phyloP scores from a whole-genome alignment of 2,329 filamentous ascomycete species.

The Exserohilum rostratum region DNA sequence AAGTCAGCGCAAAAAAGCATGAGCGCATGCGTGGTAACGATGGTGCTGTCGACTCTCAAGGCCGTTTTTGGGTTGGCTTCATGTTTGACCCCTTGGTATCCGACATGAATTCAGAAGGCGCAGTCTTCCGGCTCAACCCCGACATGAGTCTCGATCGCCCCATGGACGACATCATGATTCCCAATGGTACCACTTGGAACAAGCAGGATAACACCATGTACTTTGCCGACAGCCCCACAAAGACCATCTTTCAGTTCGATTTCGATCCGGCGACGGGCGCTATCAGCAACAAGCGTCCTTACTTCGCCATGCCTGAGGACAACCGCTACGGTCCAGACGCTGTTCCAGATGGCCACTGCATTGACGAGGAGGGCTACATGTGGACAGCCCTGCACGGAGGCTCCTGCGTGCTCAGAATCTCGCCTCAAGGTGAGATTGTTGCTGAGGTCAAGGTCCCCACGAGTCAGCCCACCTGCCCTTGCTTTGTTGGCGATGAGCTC shows the following conservation, averaged over 20 bases:
- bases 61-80: slow-evolving; percentile 82
- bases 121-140: slow-evolving; percentile 73
- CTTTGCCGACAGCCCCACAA: slow-evolving; percentile 78
- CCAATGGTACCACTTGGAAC: slow-evolving; percentile 86
- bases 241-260: slow-evolving; percentile 75
- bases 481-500: slow-evolving; percentile 75
- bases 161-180: slow-evolving; percentile 72
- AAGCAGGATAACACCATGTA: slow-evolving; percentile 75
- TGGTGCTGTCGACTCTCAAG: slow-evolving; percentile 78
- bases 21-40: slow-evolving; percentile 74
- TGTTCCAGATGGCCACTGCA: slow-evolving; percentile 80
- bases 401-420: slow-evolving; percentile 75
- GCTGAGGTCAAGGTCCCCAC: slow-evolving; percentile 80
- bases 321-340: slow-evolving; percentile 51
- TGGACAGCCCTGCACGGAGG: slow-evolving; percentile 90
- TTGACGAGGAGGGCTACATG: slow-evolving; percentile 83
- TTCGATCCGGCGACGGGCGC: slow-evolving; percentile 69
- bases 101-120: slow-evolving; percentile 64
- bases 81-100: slow-evolving; percentile 81
- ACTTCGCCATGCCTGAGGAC: slow-evolving; percentile 72
- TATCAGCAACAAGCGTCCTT: slow-evolving; percentile 72
- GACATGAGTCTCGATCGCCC: slow-evolving; percentile 65
- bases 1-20: slow-evolving; percentile 53
- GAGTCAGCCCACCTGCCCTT: slow-evolving; percentile 77
- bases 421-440: slow-evolving; percentile 70